These are phyloP conservation scores for Colletotrichum neosansevieriae DNA, from an alignment of 2,329 filamentous ascomycete genomes.

Conservation along the genomic window DNA sequence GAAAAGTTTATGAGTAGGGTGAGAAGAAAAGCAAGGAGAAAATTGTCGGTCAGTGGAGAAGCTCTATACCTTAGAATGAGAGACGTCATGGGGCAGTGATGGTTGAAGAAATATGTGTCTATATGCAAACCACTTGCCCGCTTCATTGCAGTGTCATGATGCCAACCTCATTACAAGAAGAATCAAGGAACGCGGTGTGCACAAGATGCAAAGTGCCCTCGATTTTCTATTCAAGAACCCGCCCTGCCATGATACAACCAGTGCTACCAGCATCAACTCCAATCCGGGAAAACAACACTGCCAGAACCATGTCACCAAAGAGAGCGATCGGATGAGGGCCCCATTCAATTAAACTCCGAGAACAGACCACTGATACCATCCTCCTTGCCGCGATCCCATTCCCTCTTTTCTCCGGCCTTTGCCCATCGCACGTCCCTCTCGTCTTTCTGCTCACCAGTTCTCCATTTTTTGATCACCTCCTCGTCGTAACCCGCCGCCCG, in stretches of 20 bases:
- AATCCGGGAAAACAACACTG: background rate
- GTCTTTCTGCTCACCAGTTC: constrained; percentile 65
- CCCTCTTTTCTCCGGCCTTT: constrained; percentile 72
- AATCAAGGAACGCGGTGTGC: too few species aligned
- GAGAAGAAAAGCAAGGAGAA: too few species aligned
- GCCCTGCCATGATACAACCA: background rate
- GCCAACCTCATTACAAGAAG: too few species aligned
- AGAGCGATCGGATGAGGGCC: background rate
- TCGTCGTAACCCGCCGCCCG: constrained; percentile 83
- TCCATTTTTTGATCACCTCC: constrained; percentile 79
- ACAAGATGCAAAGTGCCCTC: background rate
- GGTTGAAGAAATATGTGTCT: too few species aligned
- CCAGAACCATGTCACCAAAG: background rate
- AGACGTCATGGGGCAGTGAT: too few species aligned
- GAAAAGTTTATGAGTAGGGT: too few species aligned
- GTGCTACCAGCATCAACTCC: background rate
- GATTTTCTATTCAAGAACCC: background rate
- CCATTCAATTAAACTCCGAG: constrained; percentile 38
- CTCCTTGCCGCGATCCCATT: constrained; percentile 70
- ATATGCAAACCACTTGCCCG: too few species aligned
- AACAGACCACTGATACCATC: constrained; percentile 34
- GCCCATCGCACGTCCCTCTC: constrained; percentile 78
- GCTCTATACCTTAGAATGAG: too few species aligned
- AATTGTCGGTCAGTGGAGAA: too few species aligned
- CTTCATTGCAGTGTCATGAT: too few species aligned